Evolutionary conservation across 441 rosid species (phyloP).

Genomic region (Croton laevigatus): DNA sequence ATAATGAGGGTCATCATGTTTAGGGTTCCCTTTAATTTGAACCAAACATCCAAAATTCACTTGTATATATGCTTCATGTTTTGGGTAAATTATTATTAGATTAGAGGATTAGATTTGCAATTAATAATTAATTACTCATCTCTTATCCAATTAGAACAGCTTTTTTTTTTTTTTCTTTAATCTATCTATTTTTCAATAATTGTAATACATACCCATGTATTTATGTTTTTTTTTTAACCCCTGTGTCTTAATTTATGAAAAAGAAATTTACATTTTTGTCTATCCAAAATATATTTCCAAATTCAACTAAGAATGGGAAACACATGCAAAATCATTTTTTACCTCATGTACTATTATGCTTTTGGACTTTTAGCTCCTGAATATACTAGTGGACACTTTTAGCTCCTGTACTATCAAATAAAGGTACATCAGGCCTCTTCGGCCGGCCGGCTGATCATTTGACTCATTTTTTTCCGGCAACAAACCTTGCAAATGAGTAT

Average conservation of each 20-base stretch:
- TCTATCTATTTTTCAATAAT: conserved; percentile 4
- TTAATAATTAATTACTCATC: background rate
- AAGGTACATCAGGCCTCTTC: no score
- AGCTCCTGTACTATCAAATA: no score
- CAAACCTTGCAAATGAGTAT: no score
- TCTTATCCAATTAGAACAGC: background rate
- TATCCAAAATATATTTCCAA: background rate
- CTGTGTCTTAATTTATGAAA: conserved; percentile 1
- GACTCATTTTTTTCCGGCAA: no score
- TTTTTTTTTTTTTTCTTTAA: conserved; percentile 10
- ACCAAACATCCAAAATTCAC: conserved; percentile 23
- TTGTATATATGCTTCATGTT: conserved; percentile 1
- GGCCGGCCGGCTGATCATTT: no score
- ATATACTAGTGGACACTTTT: no score
- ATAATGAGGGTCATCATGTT: conserved; percentile 23
- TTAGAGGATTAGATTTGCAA: background rate
- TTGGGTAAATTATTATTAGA: conserved; percentile 14
- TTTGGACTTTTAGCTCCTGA: no score
- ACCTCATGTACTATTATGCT: no score
- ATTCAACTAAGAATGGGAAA: background rate
- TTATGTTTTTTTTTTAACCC: no score
- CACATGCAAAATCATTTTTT: no score
- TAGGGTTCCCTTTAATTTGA: conserved; percentile 31
- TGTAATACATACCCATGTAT: background rate
- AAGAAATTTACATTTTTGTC: background rate